These are phyloP conservation scores for Ganoderma multipileum DNA, from an alignment of 1,284 basidiomycete species.

Conservation along the genomic window DNA sequence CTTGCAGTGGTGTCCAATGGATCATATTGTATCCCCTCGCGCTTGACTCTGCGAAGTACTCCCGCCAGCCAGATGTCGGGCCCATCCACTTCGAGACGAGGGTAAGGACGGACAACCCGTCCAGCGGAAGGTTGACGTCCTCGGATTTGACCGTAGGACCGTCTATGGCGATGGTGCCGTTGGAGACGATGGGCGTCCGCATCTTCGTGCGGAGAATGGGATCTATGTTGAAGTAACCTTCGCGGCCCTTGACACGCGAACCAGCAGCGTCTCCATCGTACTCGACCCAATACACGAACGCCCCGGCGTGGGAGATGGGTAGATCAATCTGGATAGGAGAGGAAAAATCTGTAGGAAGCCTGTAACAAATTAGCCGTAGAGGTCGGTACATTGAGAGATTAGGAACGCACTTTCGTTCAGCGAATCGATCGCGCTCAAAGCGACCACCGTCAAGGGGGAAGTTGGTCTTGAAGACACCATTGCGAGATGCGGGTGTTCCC, in stretches of 20 bases:
- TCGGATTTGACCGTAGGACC: constrained; percentile 56
- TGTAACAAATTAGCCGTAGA: constrained; percentile 39
- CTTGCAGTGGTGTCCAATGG: constrained; percentile 93
- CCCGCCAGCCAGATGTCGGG: constrained; percentile 75
- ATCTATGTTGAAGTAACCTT: constrained; percentile 96
- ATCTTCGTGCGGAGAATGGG: constrained; percentile 81
- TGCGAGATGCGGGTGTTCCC: constrained; percentile 86
- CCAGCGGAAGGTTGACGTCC: constrained; percentile 75
- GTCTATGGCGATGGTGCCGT: constrained; percentile 55
- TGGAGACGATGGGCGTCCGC: constrained; percentile 76
- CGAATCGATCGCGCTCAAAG: constrained; percentile 82
- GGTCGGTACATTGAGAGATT: background rate
- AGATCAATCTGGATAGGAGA: constrained; percentile 93
- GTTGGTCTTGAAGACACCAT: constrained; percentile 92
- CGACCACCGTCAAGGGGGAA: constrained; percentile 91
- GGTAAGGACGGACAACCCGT: constrained; percentile 87
- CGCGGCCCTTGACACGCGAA: constrained; percentile 76
- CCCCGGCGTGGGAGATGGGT: constrained; percentile 93
- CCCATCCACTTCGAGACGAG: constrained; percentile 99
- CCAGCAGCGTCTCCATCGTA: constrained; percentile 72
- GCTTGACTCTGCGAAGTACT: constrained; percentile 82
- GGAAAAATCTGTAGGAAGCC: constrained; percentile 81
- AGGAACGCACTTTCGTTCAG: constrained; percentile 74
- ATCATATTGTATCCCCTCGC: constrained; percentile 95
- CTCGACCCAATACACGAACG: constrained; percentile 93